Base-by-base conservation (phyloP, 1,284 basidiomycete genomes). In the Serendipita sp. region DNA sequence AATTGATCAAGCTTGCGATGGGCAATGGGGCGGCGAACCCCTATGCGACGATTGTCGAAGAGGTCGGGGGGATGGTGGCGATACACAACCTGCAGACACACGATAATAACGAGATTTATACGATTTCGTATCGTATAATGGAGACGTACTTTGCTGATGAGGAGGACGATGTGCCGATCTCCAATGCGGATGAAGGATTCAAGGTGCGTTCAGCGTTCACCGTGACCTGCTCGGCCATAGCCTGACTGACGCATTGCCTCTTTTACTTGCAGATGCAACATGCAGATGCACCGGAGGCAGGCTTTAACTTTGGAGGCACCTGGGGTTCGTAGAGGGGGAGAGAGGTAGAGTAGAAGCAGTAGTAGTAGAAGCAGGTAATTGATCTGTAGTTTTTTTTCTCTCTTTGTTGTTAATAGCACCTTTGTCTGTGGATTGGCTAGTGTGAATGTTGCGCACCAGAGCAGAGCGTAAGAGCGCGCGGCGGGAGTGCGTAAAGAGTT, bases 51-150 rank as follows among this genome's bases (percentile, higher is more conserved):
- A 96, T 80, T 70, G 91, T 99, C 60, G 96, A 99, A 75, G 96
- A 99, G 76, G 93, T 93, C 44, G 95, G 96, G 68, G 96, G 96
- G 61, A 98, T 99, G 94, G 83, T 95, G 67, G 88, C 92, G 29
- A 97, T 99, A 73, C 95, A 98, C 81, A 95, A 97, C 75, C 83
- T 99, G 66, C 96, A 99, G 77, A 93, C 96, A 76, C 96, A 99
- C 76, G 95, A 99, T 78, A 99, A 98, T 77, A 76, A 97, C 74
- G 95, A 99, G 72, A 99, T 99, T 71, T 91, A 99, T 80, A 98
- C 97, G 82, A 99, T 99, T 79, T 95, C 94, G 66, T 99, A 96
- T 83, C 95, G 93, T 76, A 97, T 99, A 73, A 96, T 96, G 93
- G 93, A 96, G 77, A 58, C 89, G 71, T 92, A 89, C 76, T 90